Conservation (phyloP, 2,329 filamentous ascomycete species). For the Ceratocystis papillata region DNA sequence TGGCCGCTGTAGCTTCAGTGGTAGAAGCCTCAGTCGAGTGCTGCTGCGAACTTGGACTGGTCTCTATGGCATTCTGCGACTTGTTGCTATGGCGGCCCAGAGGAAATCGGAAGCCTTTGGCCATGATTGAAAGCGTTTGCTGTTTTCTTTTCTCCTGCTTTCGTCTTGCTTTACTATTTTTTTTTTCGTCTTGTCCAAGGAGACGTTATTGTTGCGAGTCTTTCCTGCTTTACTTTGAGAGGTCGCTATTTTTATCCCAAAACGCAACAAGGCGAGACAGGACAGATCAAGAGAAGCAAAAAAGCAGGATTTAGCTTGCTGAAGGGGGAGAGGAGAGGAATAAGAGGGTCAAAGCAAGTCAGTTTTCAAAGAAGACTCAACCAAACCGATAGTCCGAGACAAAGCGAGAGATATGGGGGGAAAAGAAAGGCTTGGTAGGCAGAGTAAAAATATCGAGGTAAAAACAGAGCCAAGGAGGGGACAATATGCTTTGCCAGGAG, state of each 20-base stretch:
- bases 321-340: constrained; percentile 1
- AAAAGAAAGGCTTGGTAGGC: not conserved
- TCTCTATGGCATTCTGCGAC: constrained; percentile 19
- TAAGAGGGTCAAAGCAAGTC: constrained; percentile 5
- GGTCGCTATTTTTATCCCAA: constrained; percentile 7
- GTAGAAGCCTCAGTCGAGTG: not conserved
- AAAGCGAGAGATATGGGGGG: constrained; percentile 24
- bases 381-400: not conserved
- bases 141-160: constrained; percentile 2
- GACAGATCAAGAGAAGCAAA: not conserved
- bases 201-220: not conserved
- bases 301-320: not conserved
- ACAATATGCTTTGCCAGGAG: not conserved
- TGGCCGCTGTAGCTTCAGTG: constrained; percentile 23
- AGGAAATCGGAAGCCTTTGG: constrained; percentile 17
- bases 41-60: constrained; percentile 5
- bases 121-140: constrained; percentile 4
- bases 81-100: constrained; percentile 20
- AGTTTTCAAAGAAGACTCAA: not conserved
- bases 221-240: not conserved
- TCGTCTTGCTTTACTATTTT: not conserved
- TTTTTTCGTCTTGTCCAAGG: not conserved
- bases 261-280: constrained; percentile 5
- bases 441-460: not conserved
- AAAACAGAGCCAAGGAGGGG: not conserved